These are phyloP conservation scores for Vachellia collinsii DNA, from an alignment of 306 rosid species.

Conservation along the genomic window DNA sequence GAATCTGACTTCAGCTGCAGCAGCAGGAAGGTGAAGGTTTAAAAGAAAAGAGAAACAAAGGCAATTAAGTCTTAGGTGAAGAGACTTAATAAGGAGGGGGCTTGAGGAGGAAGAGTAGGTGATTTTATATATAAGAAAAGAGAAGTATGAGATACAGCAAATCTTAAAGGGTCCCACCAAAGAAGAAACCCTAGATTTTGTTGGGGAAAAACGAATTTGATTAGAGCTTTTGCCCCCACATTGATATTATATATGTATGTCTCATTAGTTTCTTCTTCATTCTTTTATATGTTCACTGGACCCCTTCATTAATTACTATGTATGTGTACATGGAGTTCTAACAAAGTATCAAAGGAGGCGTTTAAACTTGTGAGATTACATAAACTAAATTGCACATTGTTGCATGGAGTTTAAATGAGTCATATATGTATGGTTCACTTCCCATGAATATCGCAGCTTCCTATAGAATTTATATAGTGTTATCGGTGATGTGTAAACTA, in stretches of 20 bases:
- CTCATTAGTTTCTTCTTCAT: conserved; percentile 8
- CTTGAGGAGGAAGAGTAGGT: conserved; percentile 23
- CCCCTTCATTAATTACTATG: neutral
- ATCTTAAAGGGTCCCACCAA: conserved; percentile 67
- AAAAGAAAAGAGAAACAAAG: neutral
- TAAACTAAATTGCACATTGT: neutral
- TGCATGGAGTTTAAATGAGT: neutral
- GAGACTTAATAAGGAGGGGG: conserved; percentile 21
- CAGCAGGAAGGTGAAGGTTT: neutral
- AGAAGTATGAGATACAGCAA: conserved; percentile 39
- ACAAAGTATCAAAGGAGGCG: neutral
- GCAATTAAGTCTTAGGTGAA: neutral
- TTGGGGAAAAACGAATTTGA: conserved; percentile 47
- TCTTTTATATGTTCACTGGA: neutral
- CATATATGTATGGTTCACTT: neutral
- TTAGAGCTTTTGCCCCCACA: conserved; percentile 63
- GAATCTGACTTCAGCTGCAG: neutral
- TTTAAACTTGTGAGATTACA: neutral
- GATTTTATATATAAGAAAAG: conserved; percentile 49
- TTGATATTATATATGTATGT: conserved; percentile 33
- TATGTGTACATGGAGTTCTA: neutral
- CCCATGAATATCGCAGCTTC: neutral
- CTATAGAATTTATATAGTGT: neutral
- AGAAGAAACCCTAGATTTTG: conserved; percentile 61
- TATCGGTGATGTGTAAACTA: neutral